Conservation (phyloP, 2,329 filamentous ascomycete genomes). For the Aspergillus sp. region DNA sequence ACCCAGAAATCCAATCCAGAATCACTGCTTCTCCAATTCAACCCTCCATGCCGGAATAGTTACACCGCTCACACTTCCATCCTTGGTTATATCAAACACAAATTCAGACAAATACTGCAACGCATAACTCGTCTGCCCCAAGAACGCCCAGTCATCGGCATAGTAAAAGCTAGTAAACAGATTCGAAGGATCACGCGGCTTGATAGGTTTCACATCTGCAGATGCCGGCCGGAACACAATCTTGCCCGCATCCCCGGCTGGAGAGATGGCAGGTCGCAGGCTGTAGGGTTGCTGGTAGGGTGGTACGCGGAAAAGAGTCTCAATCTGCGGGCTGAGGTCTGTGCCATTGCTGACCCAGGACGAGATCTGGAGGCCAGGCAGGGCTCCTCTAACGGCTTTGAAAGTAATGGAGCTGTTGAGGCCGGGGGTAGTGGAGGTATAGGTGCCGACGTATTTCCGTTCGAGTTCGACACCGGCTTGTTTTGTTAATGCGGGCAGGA, state of each 20-base stretch:
- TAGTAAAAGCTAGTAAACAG: constrained; percentile 21
- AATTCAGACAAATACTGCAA: constrained; percentile 23
- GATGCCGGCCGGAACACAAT: constrained; percentile 20
- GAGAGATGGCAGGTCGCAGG: constrained; percentile 22
- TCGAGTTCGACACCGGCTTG: constrained; percentile 31
- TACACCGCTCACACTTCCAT: constrained; percentile 23
- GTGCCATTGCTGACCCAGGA: constrained; percentile 33
- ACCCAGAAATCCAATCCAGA: no score
- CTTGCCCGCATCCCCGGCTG: constrained; percentile 10
- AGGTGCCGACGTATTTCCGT: constrained; percentile 28
- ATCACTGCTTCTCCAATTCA: constrained; percentile 13
- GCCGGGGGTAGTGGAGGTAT: constrained; percentile 19
- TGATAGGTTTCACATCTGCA: constrained; percentile 8
- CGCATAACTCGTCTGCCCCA: constrained; percentile 26
- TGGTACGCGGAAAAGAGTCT: no score
- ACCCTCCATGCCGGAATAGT: constrained; percentile 19
- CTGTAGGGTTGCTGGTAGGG: constrained; percentile 5
- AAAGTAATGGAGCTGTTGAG: constrained; percentile 30
- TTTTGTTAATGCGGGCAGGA: constrained; percentile 33
- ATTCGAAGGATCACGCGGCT: constrained; percentile 1
- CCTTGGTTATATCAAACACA: constrained; percentile 26
- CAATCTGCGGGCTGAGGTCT: constrained; percentile 20
- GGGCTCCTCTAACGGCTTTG: background rate
- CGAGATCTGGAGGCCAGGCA: constrained; percentile 26
- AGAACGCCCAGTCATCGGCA: constrained; percentile 15